Evolutionary conservation across 441 rosid genomes (phyloP), one percentile per base, ranked within the genome.

Genomic region (Biscutella laevigata): DNA sequence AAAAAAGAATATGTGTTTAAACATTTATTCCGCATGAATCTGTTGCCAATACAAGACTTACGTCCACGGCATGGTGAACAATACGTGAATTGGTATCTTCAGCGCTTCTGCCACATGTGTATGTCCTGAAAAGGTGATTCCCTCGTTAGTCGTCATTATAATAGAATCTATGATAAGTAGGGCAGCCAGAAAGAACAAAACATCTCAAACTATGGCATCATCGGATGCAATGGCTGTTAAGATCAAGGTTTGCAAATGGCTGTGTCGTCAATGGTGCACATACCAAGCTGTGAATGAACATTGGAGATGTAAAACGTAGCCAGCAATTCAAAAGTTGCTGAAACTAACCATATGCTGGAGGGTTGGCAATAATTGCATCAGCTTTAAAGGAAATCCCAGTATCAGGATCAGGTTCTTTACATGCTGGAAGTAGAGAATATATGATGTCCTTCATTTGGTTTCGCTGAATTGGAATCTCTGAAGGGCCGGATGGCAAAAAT

Each of bases 11-110:
- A 43, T 37, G 40, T 57, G 67, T 37, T 51, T 42, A 52, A 66
- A 54, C 33, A 39, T 46, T 50, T 62, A 62, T 42, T 58, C 54
- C 53, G 53, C 72, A 12, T 68, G 44, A 73, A 63, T 71, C 51
- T 66, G 73, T 77, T 68, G 77, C 71, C 70, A 71, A 74, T 57
- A 70, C 59, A 74, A 78, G 72, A 88, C 99, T 89, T 86, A 94
- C 99, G 96, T 94, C 99, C 99, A 94, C 56, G 99, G 99, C 99
- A 94, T 94, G 16, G 99, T 94, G 87, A 94, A 94, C 73, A 94
- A 86, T 50, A 94, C 79, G 69, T 94, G 99, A 70, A 94, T 65
- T 0, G 97, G 99, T 70, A 94, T 59, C 76, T 73, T 81, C 14
- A 94, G 74, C 36, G 95, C 80, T 77, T 94, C 99, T 19, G 99